Base-by-base conservation (phyloP, 352 stramenopile species). In the Elongisporangium senticosum region DNA sequence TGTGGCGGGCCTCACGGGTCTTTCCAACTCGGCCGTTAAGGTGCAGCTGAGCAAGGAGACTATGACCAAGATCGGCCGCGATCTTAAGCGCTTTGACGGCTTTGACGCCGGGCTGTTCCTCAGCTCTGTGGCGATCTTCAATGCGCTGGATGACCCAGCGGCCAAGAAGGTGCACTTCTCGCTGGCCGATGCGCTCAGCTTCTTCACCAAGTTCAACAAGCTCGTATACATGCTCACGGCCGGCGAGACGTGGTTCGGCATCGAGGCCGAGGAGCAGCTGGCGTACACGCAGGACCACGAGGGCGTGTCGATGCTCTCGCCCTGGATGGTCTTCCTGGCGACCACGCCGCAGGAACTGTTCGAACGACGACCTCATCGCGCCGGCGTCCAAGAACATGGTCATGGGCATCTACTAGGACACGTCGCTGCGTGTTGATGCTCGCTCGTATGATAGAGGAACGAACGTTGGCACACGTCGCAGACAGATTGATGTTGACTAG, bases 171-270 rank as follows among this genome's bases (percentile, higher is more conserved):
- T 51, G 26, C 89, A 92, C 61, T 92, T 92, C 53, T 90, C 83
- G 8, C 71, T 92, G 19, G 76, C 83, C 22, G 79, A 92, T 54
- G 83, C 83, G 33, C 73, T 92, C 14, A 72, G 80, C 58, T 86
- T 72, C 51, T 87, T 92, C 56, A 84, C 77, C n/a, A 75, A 65
- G 59, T 74, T 71, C 56, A 83, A 86, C 59, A 80, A 79, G 11
- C 63, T 92, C 51, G 76, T 74, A 48, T 90, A 86, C 51, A 62
- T 86, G 23, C 62, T 77, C 23, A 92, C 83, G 0, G 72, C 75
- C 15, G 83, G 83, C 50, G 78, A 89, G 52, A 89, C 81, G 37
- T 92, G 83, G 83, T 89, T 92, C 49, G 89, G 83, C 58, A 89
- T 92, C 59, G 83, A 92, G 69, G 90, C 83, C 7, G 23, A 90